phyloP scores from a whole-genome alignment of 2,329 filamentous ascomycete species.

The Exserohilum rostratum region DNA sequence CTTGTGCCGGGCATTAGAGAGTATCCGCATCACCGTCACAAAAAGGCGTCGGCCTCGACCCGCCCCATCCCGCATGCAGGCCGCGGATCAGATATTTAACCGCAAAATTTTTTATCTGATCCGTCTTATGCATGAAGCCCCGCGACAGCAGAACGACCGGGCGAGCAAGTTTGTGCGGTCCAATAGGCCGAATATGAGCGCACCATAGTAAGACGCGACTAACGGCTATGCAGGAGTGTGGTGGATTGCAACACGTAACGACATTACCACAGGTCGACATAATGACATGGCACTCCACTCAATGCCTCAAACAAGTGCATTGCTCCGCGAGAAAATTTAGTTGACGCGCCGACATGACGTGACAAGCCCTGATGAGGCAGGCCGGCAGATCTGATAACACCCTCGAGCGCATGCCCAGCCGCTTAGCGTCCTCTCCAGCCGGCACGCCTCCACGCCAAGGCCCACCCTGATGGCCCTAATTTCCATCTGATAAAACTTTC shows the following conservation, averaged over 20 bases:
- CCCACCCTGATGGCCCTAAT: neutral
- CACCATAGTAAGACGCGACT: neutral
- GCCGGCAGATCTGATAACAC: slow-evolving; percentile 22
- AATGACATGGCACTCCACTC: slow-evolving; percentile 8
- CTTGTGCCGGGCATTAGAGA: slow-evolving; percentile 1
- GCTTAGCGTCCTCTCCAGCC: slow-evolving; percentile 11
- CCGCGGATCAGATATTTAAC: slow-evolving; percentile 45
- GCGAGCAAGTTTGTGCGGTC: neutral
- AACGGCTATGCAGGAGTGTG: slow-evolving; percentile 1
- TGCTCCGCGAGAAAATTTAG: slow-evolving; percentile 6
- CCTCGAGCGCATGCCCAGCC: slow-evolving; percentile 15
- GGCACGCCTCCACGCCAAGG: slow-evolving; percentile 10
- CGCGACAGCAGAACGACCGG: neutral
- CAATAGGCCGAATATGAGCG: slow-evolving; percentile 23
- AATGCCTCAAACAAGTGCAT: slow-evolving; percentile 4
- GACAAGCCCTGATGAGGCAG: slow-evolving; percentile 7
- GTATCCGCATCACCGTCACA: neutral
- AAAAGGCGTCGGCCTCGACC: neutral
- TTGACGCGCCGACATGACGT: slow-evolving; percentile 17
- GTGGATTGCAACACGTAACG: slow-evolving; percentile 27
- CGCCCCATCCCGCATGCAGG: slow-evolving; percentile 19
- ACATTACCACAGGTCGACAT: slow-evolving; percentile 11
- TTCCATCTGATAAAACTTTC: slow-evolving; percentile 33
- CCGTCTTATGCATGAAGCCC: slow-evolving; percentile 10
- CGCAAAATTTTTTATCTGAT: slow-evolving; percentile 20